Percentiles rank a stretch among this genome's conserved stretches.
Conservation (phyloP, 257 asterid genomes). For the Solanum rostratum region DNA sequence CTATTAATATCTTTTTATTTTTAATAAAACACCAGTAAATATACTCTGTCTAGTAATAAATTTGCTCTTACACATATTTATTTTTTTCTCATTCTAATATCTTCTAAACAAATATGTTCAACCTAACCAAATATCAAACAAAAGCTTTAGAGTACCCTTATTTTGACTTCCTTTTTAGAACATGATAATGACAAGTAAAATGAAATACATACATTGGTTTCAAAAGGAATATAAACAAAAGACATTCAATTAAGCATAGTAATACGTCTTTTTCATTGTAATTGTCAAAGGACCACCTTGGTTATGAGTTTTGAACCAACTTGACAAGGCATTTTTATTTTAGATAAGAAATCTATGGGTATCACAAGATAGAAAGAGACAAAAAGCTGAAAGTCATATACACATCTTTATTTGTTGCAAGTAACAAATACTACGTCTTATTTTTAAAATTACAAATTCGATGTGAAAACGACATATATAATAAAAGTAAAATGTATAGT, state of each 20-base stretch:
- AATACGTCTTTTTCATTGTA: background rate
- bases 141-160: background rate
- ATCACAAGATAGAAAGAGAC: background rate
- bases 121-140: background rate
- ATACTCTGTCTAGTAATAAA: too few species aligned
- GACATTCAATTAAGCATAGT: background rate
- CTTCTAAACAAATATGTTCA: background rate
- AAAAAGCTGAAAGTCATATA: background rate
- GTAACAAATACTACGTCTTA: background rate
- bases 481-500: background rate
- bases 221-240: background rate
- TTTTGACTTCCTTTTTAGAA: background rate
- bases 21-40: too few species aligned
- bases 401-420: too few species aligned
- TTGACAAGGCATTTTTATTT: background rate
- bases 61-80: too few species aligned
- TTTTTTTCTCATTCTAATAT: background rate
- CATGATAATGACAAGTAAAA: background rate
- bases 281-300: background rate
- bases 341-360: background rate
- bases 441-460: background rate
- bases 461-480: background rate
- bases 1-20: too few species aligned
- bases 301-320: background rate
- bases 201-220: background rate